These are phyloP conservation scores for Pilatotrama ljubarskyi DNA, from an alignment of 768 basidiomycete genomes.

Conservation along the genomic window DNA sequence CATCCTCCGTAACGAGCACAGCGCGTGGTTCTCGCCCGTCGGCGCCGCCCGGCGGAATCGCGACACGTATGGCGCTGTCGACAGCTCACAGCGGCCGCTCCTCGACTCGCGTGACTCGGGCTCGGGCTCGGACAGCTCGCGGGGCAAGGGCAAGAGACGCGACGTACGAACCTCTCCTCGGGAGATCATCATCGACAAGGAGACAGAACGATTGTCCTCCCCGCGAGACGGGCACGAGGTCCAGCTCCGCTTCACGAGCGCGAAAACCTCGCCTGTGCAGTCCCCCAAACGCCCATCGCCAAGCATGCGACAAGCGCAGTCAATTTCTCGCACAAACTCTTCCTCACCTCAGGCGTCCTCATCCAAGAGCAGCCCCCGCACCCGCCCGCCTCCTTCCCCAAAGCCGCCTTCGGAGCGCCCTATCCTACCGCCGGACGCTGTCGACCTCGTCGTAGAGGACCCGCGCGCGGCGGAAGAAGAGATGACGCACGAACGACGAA, in stretches of 20 bases:
- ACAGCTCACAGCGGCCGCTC: slow-evolving; percentile 6
- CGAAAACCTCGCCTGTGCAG: slow-evolving; percentile 20
- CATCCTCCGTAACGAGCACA: slow-evolving; percentile 71
- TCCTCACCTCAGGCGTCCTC: slow-evolving; percentile 18
- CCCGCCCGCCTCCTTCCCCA: slow-evolving; percentile 25
- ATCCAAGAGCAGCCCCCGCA: slow-evolving; percentile 19
- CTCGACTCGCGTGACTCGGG: slow-evolving; percentile 13
- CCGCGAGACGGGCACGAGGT: slow-evolving; percentile 36
- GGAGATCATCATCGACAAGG: slow-evolving; percentile 47
- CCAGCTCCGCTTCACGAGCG: slow-evolving; percentile 48
- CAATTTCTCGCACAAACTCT: slow-evolving; percentile 12
- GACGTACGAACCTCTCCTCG: background rate
- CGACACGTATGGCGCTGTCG: slow-evolving; percentile 52
- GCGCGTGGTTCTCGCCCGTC: slow-evolving; percentile 69
- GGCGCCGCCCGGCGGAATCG: slow-evolving; percentile 43
- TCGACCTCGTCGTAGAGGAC: slow-evolving; percentile 87
- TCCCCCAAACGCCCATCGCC: slow-evolving; percentile 18
- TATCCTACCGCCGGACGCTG: slow-evolving; percentile 66
- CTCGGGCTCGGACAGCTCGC: slow-evolving; percentile 18
- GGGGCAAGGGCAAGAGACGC: slow-evolving; percentile 22
- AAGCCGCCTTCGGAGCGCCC: slow-evolving; percentile 24
- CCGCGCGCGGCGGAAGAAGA: slow-evolving; percentile 52
- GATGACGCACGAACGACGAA: slow-evolving; percentile 52
- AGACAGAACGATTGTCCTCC: slow-evolving; percentile 37
- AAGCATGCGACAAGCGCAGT: slow-evolving; percentile 4